phyloP scores from a whole-genome alignment of 1,139 yeast genomes.

The Blastobotrys malaysiensis region DNA sequence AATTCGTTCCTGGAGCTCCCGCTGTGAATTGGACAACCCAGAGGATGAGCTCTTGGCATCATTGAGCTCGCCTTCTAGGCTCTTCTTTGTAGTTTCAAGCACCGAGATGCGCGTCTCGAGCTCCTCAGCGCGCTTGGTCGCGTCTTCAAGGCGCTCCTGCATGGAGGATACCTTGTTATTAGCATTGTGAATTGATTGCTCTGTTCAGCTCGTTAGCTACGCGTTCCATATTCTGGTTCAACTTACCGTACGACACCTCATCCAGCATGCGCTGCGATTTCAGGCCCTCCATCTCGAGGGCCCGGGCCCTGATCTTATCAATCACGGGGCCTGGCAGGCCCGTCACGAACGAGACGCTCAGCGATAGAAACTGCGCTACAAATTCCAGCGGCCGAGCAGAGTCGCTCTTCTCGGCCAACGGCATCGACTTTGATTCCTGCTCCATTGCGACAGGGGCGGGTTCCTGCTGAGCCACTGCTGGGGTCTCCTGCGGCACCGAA shows the following conservation, averaged over 20 bases:
- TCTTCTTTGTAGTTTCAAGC: slow-evolving; percentile 29
- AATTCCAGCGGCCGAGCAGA: slow-evolving; percentile 22
- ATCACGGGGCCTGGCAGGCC: slow-evolving; percentile 24
- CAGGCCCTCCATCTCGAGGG: slow-evolving; percentile 46
- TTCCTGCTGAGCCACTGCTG: not conserved
- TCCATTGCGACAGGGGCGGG: not conserved
- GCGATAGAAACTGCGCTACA: slow-evolving; percentile 28
- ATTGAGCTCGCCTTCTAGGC: slow-evolving; percentile 30
- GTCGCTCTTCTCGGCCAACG: slow-evolving; percentile 8
- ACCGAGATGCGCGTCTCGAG: slow-evolving; percentile 32
- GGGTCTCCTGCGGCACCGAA: not conserved
- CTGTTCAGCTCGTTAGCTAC: slow-evolving; percentile 31
- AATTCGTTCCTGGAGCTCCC: slow-evolving; percentile 18
- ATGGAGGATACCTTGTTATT: slow-evolving; percentile 34
- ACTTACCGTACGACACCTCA: slow-evolving; percentile 37
- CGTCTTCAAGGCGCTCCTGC: slow-evolving; percentile 30
- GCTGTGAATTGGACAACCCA: slow-evolving; percentile 5
- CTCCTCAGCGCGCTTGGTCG: slow-evolving; percentile 30
- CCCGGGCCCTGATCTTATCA: slow-evolving; percentile 39
- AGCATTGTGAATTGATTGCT: slow-evolving; percentile 44
- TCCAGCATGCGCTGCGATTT: slow-evolving; percentile 48
- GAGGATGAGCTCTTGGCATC: slow-evolving; percentile 28
- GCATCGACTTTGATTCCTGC: not conserved
- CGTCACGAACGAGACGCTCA: slow-evolving; percentile 21
- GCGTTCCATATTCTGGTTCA: not conserved